A percentile compares a stretch with the other conserved stretches of the same genome.
Evolutionary conservation across 2,329 filamentous ascomycete genomes (phyloP).

Genomic region (Colletotrichum graminicola): DNA sequence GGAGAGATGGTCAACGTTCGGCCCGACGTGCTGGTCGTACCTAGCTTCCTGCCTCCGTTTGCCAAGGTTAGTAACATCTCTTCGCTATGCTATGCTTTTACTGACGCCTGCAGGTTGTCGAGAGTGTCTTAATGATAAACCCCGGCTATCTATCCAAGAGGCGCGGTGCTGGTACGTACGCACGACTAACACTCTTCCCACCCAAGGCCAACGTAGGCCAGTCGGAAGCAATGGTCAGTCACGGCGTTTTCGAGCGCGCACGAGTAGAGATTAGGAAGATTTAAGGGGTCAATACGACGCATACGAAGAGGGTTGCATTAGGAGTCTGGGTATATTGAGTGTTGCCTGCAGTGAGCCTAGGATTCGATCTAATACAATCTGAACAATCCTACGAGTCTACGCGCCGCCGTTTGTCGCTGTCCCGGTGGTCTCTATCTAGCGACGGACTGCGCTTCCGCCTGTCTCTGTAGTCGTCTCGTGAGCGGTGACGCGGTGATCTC

Average conservation of each 20-base stretch:
- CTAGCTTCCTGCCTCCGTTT: conserved; percentile 87
- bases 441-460: conserved; percentile 71
- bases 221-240: conserved; percentile 70
- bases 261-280: conserved; percentile 91
- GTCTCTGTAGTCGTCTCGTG: conserved; percentile 59
- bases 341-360: conserved; percentile 28
- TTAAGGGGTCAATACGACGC: conserved; percentile 47
- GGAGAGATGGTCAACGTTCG: conserved; percentile 90
- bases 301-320: conserved; percentile 24
- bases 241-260: conserved; percentile 84
- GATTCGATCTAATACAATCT: conserved; percentile 35
- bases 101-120: conserved; percentile 75
- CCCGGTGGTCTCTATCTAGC: conserved; percentile 65
- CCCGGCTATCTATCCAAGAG: conserved; percentile 89
- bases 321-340: conserved; percentile 43
- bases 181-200: conserved; percentile 80
- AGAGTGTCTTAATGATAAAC: conserved; percentile 91
- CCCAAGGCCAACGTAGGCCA: conserved; percentile 70
- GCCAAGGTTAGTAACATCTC: conserved; percentile 74
- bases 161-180: conserved; percentile 86
- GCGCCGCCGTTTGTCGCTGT: conserved; percentile 70
- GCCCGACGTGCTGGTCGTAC: conserved; percentile 86
- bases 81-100: background rate
- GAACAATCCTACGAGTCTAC: conserved; percentile 53
- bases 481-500: conserved; percentile 62